Evolutionary conservation across 2,329 filamentous ascomycete species (phyloP), one percentile per base, ranked within the genome.

Genomic region (Berkeleyomyces basicola): DNA sequence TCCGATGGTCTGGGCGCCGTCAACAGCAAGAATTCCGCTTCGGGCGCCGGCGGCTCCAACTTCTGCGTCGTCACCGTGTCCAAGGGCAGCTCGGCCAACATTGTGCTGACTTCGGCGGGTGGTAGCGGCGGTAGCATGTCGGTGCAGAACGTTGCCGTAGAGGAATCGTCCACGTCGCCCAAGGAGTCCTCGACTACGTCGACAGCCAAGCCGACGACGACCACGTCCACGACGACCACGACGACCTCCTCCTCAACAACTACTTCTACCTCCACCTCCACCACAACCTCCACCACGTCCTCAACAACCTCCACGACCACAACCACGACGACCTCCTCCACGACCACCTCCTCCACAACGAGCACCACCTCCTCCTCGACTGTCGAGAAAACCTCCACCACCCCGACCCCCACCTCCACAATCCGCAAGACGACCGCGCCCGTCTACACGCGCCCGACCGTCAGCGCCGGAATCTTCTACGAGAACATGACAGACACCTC

Each of bases 21-120:
- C 63, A 76, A 72, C 7, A 86, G 84, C 68, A 72, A 77, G 16
- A 72, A 78, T 23, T 70, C 73, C 39, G 75, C 80, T 46, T 73
- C 74, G 14, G 87, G 87, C 59, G 87, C 86, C 14, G 86, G 86
- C 39, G 83, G 80, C 67, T 81, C 83, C 16, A 75, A 77, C 49
- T 91, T 89, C 73, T 92, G 88, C 68, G 87, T 90, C 58, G 87
- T 88, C 10, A 91, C 87, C 11, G 83, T 90, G 14, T 77, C 83
- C 51, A 80, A 81, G 67, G 87, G 87, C 36, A 72, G 74, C 58
- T 82, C 78, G 62, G 88, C 86, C 51, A 82, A 82, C 68, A 82
- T 91, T 66, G 80, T 88, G 36, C 81, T 88, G 46, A 82, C 75
- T 68, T 76, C 73, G 67, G 69, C 75, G 11, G 76, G 79, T 64